Evolutionary conservation across 495 filamentous ascomycete species (phyloP).

Genomic region (Penicillium coffeae): DNA sequence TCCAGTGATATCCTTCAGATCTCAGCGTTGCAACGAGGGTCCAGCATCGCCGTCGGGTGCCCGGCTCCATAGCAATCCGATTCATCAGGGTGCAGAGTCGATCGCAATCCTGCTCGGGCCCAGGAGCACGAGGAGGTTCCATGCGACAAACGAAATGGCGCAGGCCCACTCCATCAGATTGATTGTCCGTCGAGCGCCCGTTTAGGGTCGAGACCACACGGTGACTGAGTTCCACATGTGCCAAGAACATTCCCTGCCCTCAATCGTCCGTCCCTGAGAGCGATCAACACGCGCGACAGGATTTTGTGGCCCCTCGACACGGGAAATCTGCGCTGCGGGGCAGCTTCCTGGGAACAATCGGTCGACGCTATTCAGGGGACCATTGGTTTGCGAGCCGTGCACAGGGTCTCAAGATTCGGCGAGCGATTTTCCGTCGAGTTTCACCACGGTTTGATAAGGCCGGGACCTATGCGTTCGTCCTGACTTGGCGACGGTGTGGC

Average conservation of each 20-base stretch:
- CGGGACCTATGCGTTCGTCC: too few relatives aligned
- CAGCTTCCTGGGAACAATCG: neutral
- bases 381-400: neutral
- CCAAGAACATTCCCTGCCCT: conserved; percentile 4
- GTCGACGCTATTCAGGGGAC: neutral
- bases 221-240: conserved; percentile 1
- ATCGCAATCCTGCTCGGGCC: neutral
- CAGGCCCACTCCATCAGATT: conserved; percentile 12
- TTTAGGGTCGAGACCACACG: conserved; percentile 19
- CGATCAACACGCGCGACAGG: neutral
- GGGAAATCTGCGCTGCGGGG: neutral
- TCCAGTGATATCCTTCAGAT: neutral
- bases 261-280: neutral
- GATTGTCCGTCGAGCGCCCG: conserved; percentile 11
- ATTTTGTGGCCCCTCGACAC: neutral
- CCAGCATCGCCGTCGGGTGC: neutral
- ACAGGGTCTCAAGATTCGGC: neutral
- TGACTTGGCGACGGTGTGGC: too few relatives aligned
- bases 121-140: conserved; percentile 1
- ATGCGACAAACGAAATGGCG: neutral
- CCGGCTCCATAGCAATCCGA: neutral
- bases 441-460: too few relatives aligned
- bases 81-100: neutral
- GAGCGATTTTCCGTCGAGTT: too few relatives aligned
- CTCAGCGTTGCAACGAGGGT: neutral